Evolutionary conservation across 352 stramenopile genomes (phyloP).

Genomic region (Thalassiosira mediterranea): DNA sequence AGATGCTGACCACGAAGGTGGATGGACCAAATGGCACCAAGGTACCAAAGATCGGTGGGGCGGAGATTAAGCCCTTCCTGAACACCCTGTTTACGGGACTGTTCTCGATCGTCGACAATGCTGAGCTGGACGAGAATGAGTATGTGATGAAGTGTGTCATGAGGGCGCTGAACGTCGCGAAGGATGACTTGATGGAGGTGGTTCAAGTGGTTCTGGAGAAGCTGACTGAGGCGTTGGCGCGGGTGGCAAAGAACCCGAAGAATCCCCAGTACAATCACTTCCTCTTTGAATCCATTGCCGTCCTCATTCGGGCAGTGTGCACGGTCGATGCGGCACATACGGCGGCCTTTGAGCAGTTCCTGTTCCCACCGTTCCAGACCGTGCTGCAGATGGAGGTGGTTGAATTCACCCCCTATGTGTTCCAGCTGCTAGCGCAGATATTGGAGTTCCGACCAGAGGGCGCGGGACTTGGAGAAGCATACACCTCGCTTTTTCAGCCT

Average conservation of each 20-base stretch:
- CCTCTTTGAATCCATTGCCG: slow-evolving; percentile 98
- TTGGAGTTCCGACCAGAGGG: slow-evolving; percentile 91
- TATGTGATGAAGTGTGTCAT: slow-evolving; percentile 99
- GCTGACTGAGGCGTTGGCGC: slow-evolving; percentile 90
- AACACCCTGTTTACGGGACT: slow-evolving; percentile 92
- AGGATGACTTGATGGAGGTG: slow-evolving; percentile 90
- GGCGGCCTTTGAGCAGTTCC: slow-evolving; percentile 89
- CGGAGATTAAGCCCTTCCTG: slow-evolving; percentile 90
- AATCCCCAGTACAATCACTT: slow-evolving; percentile 99
- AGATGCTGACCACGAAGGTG: slow-evolving; percentile 94
- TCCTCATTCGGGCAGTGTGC: slow-evolving; percentile 93
- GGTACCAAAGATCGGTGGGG: slow-evolving; percentile 78
- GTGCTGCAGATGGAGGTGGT: slow-evolving; percentile 97
- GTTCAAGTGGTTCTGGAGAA: slow-evolving; percentile 94
- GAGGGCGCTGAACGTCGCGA: slow-evolving; percentile 91
- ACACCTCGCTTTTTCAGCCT: slow-evolving; percentile 93
- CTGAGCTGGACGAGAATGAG: slow-evolving; percentile 95
- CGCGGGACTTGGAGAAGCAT: slow-evolving; percentile 85
- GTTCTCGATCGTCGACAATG: slow-evolving; percentile 94
- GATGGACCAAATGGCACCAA: slow-evolving; percentile 50
- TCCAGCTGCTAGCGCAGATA: slow-evolving; percentile 98
- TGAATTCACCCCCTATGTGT: slow-evolving; percentile 97
- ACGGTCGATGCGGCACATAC: slow-evolving; percentile 72
- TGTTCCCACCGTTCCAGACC: slow-evolving; percentile 97
- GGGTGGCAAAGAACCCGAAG: slow-evolving; percentile 96